Percentiles rank a stretch among this genome's conserved stretches.
Conservation (phyloP, 2,329 filamentous ascomycete genomes). For the Paramyrothecium roridum region DNA sequence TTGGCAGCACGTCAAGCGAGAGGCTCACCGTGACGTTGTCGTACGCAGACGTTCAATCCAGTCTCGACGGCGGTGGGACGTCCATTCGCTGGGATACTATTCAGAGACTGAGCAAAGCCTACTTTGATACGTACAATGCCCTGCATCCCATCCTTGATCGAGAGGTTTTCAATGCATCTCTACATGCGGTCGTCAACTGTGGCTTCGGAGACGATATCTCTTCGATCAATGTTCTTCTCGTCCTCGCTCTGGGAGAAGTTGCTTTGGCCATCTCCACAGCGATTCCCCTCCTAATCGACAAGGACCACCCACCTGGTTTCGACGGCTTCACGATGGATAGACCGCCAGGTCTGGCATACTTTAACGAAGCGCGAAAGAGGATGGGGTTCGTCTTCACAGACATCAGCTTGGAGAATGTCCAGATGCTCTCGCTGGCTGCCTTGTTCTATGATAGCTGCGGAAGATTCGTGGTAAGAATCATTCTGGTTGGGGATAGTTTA, state of each 20-base stretch:
- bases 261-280: conserved; percentile 47
- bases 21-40: conserved; percentile 16
- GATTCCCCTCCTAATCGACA: conserved; percentile 37
- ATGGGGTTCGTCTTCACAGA: conserved; percentile 55
- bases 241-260: conserved; percentile 57
- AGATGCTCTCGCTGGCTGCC: conserved; percentile 54
- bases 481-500: no score
- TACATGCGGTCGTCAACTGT: conserved; percentile 39
- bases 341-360: conserved; percentile 56
- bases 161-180: conserved; percentile 47
- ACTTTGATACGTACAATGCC: conserved; percentile 59
- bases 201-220: conserved; percentile 44
- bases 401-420: conserved; percentile 56
- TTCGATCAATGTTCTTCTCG: conserved; percentile 52
- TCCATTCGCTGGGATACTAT: conserved; percentile 45
- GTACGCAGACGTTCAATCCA: conserved; percentile 9
- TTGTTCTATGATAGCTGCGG: conserved; percentile 53
- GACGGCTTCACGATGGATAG: conserved; percentile 44
- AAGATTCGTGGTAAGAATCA: conserved; percentile 40
- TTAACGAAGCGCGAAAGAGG: conserved; percentile 60
- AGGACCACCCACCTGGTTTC: conserved; percentile 47
- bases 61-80: conserved; percentile 11
- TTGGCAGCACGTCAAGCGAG: conserved; percentile 11
- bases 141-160: conserved; percentile 57
- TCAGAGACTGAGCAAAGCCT: conserved; percentile 47